These are phyloP conservation scores for Lactarius sanguifluus DNA, from an alignment of 768 basidiomycete genomes.

Conservation along the genomic window DNA sequence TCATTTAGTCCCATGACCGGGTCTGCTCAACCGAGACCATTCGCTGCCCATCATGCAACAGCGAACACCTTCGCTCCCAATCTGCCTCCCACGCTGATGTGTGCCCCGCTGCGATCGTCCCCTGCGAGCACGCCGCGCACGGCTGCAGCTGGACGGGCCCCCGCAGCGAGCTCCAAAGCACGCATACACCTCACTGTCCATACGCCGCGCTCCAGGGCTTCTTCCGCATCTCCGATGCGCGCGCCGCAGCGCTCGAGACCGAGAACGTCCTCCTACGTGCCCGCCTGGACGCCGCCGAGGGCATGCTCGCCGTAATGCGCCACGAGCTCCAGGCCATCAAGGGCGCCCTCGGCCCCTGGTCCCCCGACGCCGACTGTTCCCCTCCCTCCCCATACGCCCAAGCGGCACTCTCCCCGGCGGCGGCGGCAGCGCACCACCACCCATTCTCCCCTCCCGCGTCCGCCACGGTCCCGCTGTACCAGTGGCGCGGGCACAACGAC, in stretches of 20 bases:
- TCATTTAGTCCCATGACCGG: constrained; percentile 35
- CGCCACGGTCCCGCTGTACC: not conserved
- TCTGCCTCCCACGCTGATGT: constrained; percentile 38
- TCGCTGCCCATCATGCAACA: constrained; percentile 44
- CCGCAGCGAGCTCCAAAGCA: constrained; percentile 37
- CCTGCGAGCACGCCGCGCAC: constrained; percentile 47
- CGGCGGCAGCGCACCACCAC: not conserved
- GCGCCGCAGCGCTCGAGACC: constrained; percentile 45
- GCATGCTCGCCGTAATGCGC: constrained; percentile 48
- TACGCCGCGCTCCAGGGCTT: constrained; percentile 65
- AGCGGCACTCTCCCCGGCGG: not conserved
- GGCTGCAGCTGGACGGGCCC: constrained; percentile 59
- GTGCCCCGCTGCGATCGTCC: constrained; percentile 43
- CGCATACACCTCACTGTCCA: constrained; percentile 48
- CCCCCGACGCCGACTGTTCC: constrained; percentile 35
- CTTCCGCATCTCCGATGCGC: constrained; percentile 43
- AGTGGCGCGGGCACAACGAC: constrained; percentile 18
- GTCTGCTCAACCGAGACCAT: constrained; percentile 41
- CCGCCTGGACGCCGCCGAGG: constrained; percentile 59
- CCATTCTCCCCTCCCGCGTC: constrained; percentile 15
- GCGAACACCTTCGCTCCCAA: constrained; percentile 39
- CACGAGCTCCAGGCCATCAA: constrained; percentile 58
- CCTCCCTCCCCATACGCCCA: constrained; percentile 3
- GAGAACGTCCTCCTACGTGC: constrained; percentile 67
- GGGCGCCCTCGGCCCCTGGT: constrained; percentile 68